Evolutionary conservation across 495 filamentous ascomycete genomes (phyloP).

Genomic region (Penicillium atrosanguineum): DNA sequence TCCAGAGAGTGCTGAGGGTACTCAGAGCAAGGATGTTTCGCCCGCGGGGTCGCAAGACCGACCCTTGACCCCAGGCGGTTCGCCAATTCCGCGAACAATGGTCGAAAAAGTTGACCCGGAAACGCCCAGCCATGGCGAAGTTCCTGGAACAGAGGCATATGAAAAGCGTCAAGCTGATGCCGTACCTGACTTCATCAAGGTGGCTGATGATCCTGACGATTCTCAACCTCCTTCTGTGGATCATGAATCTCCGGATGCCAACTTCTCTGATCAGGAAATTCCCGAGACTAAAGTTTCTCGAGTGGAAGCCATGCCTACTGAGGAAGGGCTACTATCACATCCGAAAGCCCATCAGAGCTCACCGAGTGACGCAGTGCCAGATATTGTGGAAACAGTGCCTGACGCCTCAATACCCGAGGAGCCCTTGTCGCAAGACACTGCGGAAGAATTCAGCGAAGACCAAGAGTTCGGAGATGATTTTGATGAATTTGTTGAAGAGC

Average conservation of each 20-base stretch:
- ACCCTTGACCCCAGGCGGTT: constrained; percentile 49
- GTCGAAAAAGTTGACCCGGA: constrained; percentile 75
- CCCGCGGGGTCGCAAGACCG: constrained; percentile 34
- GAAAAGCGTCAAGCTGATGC: constrained; percentile 76
- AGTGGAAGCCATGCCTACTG: constrained; percentile 37
- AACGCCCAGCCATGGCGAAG: constrained; percentile 73
- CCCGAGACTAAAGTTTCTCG: constrained; percentile 47
- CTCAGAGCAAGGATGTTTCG: constrained; percentile 46
- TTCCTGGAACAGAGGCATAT: constrained; percentile 80
- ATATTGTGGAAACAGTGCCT: constrained; percentile 44
- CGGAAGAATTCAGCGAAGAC: constrained; percentile 26
- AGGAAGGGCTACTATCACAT: constrained; percentile 31
- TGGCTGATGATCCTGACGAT: constrained; percentile 29
- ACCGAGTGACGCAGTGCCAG: constrained; percentile 49
- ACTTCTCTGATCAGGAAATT: constrained; percentile 25
- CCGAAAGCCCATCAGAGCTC: constrained; percentile 42
- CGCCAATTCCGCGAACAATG: constrained; percentile 74
- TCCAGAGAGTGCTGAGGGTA: constrained; percentile 51
- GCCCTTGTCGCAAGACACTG: constrained; percentile 1
- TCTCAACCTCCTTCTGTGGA: constrained; percentile 17
- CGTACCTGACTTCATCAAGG: constrained; percentile 66
- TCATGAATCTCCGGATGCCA: constrained; percentile 14
- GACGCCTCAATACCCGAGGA: constrained; percentile 41
- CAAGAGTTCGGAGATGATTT: constrained; percentile 68
- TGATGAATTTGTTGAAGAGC: constrained; percentile 91